Conservation (phyloP, 2,329 filamentous ascomycete genomes). For the Monosporascus cannonballus region DNA sequence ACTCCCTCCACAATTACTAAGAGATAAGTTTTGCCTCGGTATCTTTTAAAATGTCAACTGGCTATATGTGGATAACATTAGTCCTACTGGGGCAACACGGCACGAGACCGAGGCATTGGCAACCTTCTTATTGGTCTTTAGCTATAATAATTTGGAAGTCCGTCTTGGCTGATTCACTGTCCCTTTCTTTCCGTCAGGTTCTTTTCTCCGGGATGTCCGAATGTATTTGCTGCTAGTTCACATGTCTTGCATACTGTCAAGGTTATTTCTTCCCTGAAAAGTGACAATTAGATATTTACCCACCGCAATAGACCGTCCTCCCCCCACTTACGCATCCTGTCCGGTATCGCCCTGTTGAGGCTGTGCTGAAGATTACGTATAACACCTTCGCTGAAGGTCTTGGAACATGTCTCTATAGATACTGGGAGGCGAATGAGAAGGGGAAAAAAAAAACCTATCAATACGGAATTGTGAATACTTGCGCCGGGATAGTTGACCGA, state of each 20-base stretch:
- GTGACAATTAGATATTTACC: background rate
- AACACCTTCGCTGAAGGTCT: background rate
- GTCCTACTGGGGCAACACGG: slow-evolving; percentile 1
- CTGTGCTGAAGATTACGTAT: background rate
- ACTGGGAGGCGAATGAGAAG: no score
- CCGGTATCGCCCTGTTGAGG: background rate
- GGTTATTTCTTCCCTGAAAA: background rate
- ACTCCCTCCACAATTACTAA: no score
- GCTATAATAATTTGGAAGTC: background rate
- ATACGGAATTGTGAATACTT: no score
- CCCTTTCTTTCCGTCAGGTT: background rate
- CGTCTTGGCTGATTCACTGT: background rate
- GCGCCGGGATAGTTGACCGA: no score
- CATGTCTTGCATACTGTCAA: background rate
- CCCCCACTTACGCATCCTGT: no score
- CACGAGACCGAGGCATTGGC: background rate
- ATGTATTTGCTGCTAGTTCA: background rate
- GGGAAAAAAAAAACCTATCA: no score
- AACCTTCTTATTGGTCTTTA: background rate
- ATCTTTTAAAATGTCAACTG: no score
- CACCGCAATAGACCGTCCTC: background rate
- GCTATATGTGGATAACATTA: slow-evolving; percentile 1
- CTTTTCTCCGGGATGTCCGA: background rate
- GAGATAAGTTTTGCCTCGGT: no score
- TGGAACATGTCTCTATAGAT: no score